These are phyloP conservation scores for Ophiocordyceps robertsii DNA, from an alignment of 2,329 filamentous ascomycete species.

Conservation along the genomic window DNA sequence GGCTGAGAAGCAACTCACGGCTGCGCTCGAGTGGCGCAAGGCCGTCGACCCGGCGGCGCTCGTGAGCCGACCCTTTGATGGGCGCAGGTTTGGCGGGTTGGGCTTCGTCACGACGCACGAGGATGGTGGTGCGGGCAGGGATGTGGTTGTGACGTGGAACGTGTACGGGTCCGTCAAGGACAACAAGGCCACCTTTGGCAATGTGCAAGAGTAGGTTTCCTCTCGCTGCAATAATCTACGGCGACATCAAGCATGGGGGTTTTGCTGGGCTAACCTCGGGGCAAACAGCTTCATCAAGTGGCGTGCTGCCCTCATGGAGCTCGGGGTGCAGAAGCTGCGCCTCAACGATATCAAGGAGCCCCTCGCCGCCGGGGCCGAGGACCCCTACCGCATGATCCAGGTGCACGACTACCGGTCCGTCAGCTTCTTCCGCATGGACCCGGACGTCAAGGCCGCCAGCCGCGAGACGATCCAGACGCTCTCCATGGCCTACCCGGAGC, in stretches of 20 bases:
- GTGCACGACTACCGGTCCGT: constrained; percentile 87
- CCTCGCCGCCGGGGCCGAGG: constrained; percentile 60
- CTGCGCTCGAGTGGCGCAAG: constrained; percentile 74
- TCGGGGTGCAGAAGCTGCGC: constrained; percentile 62
- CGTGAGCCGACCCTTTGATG: constrained; percentile 49
- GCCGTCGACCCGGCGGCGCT: constrained; percentile 57
- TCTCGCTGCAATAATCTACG: too few relatives aligned
- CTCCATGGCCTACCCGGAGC: constrained; percentile 74
- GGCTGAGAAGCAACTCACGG: constrained; percentile 64
- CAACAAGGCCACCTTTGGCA: constrained; percentile 69
- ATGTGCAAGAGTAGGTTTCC: constrained; percentile 68
- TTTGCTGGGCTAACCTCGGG: not conserved
- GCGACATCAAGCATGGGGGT: too few relatives aligned
- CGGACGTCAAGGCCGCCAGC: constrained; percentile 60
- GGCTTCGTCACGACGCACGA: constrained; percentile 70
- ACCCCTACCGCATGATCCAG: constrained; percentile 84
- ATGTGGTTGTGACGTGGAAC: constrained; percentile 74
- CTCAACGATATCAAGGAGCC: constrained; percentile 54
- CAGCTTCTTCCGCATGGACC: constrained; percentile 73
- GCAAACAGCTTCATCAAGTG: constrained; percentile 70
- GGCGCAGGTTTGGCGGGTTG: constrained; percentile 59
- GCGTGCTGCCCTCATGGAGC: constrained; percentile 84
- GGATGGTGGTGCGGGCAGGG: constrained; percentile 37
- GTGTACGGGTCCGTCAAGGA: constrained; percentile 82
- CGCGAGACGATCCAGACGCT: constrained; percentile 74